Conservation (phyloP, 148 eudicot genomes). For the Rhododendron williamsianum region DNA sequence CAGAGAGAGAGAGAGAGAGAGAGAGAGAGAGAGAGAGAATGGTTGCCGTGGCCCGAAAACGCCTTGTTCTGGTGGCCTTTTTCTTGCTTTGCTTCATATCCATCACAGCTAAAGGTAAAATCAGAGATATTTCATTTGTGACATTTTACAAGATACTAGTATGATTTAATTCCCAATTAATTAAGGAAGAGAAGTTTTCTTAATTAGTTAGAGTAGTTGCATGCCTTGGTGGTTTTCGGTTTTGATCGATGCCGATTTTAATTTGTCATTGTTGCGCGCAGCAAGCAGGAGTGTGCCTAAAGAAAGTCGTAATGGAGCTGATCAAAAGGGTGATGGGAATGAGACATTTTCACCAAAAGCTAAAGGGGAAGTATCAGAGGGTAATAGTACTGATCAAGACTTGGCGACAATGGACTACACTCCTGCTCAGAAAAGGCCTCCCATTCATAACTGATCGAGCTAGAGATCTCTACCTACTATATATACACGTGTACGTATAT, state of each 20-base stretch:
- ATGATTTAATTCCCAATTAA: neutral
- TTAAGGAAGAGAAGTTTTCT: neutral
- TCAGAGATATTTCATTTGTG: too few relatives aligned
- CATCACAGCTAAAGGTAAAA: slow-evolving; percentile 2
- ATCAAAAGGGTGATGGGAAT: neutral
- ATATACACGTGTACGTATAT: neutral
- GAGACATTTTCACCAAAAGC: neutral
- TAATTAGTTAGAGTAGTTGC: neutral
- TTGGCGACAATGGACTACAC: slow-evolving; percentile 11
- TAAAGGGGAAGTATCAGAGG: neutral
- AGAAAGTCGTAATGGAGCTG: neutral
- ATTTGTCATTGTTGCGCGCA: neutral
- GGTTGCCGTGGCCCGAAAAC: neutral
- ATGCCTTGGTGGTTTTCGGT: too few relatives aligned
- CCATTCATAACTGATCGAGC: slow-evolving; percentile 9
- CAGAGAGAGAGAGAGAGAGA: neutral
- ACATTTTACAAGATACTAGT: neutral
- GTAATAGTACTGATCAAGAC: neutral
- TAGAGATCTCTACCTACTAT: neutral
- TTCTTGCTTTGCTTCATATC: slow-evolving; percentile 6
- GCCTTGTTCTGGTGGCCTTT: slow-evolving; percentile 10
- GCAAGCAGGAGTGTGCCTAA: neutral
- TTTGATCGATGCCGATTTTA: neutral
- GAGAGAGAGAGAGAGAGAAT: neutral
- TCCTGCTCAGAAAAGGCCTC: slow-evolving; percentile 13